A percentile compares a stretch with the other conserved stretches of the same genome.
Conservation (phyloP, 2,329 filamentous ascomycete genomes). For the Ceratocystis albifundus region DNA sequence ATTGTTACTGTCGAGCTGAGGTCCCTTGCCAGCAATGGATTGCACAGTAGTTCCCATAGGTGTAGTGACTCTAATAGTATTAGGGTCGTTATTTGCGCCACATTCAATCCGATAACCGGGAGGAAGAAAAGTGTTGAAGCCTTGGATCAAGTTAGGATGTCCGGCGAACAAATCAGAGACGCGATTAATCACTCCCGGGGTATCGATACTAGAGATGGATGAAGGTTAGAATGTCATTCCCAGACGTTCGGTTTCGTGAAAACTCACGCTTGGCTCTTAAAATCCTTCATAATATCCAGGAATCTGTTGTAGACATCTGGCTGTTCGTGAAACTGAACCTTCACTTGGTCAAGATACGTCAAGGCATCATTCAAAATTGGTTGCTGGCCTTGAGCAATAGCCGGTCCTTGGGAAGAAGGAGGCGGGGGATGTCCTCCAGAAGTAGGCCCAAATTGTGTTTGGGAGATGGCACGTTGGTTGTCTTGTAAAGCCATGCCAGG, state of each 20-base stretch:
- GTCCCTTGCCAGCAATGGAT: conserved; percentile 54
- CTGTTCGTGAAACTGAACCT: conserved; percentile 93
- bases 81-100: conserved; percentile 83
- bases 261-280: conserved; percentile 87
- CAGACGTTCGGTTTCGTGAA: background rate
- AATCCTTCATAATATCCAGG: conserved; percentile 98
- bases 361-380: conserved; percentile 55
- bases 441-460: conserved; percentile 21
- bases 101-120: conserved; percentile 96
- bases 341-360: conserved; percentile 95
- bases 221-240: background rate
- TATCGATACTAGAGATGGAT: conserved; percentile 55
- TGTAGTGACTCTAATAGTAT: conserved; percentile 91
- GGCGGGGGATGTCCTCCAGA: conserved; percentile 29
- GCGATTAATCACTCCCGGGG: conserved; percentile 89
- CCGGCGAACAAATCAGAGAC: conserved; percentile 93
- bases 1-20: conserved; percentile 36
- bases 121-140: conserved; percentile 95
- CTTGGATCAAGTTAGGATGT: conserved; percentile 88
- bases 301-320: conserved; percentile 96
- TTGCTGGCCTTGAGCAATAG: conserved; percentile 35
- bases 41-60: conserved; percentile 95
- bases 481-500: conserved; percentile 34
- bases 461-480: conserved; percentile 20
- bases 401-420: conserved; percentile 29